Evolutionary conservation across 805 yeast species (phyloP).

Genomic region (Metschnikowia vanudenii): DNA sequence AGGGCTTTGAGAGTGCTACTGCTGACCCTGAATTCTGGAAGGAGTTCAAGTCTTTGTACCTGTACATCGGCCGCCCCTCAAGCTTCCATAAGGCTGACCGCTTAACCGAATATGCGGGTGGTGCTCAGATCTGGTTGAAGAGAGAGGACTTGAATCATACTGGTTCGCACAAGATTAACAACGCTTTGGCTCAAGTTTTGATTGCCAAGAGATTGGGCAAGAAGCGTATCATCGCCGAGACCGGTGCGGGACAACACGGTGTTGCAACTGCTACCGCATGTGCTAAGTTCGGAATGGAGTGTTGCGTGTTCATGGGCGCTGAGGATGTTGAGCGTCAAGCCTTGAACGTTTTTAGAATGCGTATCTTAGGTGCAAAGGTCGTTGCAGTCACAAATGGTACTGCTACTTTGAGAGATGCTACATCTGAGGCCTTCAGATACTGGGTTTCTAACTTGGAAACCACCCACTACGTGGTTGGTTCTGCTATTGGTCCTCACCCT

Average conservation of each 20-base stretch:
- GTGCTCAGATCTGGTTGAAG: conserved; percentile 91
- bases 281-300: conserved; percentile 88
- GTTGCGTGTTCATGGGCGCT: conserved; percentile 98
- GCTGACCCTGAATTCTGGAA: conserved; percentile 93
- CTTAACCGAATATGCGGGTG: conserved; percentile 86
- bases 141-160: conserved; percentile 94
- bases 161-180: conserved; percentile 85
- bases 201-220: conserved; percentile 79
- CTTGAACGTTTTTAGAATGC: conserved; percentile 94
- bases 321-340: conserved; percentile 99
- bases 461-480: conserved; percentile 95
- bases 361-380: conserved; percentile 93
- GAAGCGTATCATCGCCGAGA: conserved; percentile 76
- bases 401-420: conserved; percentile 93
- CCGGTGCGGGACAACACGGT: conserved; percentile 94
- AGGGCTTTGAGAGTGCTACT: conserved; percentile 80
- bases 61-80: conserved; percentile 96
- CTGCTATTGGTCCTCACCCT: conserved; percentile 99
- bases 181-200: conserved; percentile 78
- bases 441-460: conserved; percentile 88
- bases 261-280: conserved; percentile 92
- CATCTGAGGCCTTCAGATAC: conserved; percentile 91
- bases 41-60: conserved; percentile 78
- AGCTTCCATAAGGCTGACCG: conserved; percentile 88
- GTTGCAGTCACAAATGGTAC: conserved; percentile 94